Evolutionary conservation across 169 alveolate genomes (phyloP).

Genomic region (Plasmodium knowlesi): DNA sequence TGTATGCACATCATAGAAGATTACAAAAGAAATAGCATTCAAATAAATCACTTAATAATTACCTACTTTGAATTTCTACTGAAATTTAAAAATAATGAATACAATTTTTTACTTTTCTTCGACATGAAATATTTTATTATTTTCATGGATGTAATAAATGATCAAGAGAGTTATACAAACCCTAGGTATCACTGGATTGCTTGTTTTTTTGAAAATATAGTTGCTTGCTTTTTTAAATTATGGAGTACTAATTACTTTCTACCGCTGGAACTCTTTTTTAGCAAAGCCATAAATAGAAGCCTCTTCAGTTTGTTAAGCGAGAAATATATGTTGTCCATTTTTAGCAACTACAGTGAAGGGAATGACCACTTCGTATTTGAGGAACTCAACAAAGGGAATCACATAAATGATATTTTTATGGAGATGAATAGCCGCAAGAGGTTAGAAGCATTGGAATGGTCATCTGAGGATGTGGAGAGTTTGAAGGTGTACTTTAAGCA

Average conservation of each 20-base stretch:
- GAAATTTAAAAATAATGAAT: conserved; percentile 49
- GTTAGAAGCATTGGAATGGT: conserved; percentile 64
- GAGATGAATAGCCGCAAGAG: conserved; percentile 32
- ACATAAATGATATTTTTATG: conserved; percentile 46
- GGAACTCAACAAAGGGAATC: conserved; percentile 6
- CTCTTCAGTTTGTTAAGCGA: conserved; percentile 30
- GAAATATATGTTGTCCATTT: conserved; percentile 54
- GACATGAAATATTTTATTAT: conserved; percentile 58
- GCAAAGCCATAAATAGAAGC: conserved; percentile 37
- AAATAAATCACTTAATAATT: conserved; percentile 52
- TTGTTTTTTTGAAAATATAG: conserved; percentile 31
- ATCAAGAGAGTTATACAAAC: conserved; percentile 14
- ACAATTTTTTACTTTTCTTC: conserved; percentile 40
- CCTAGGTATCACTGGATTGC: conserved; percentile 50
- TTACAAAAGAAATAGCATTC: conserved; percentile 27
- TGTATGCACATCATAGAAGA: conserved; percentile 68
- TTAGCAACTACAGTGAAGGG: conserved; percentile 70
- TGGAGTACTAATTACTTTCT: conserved; percentile 47
- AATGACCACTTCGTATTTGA: conserved; percentile 35
- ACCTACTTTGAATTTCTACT: conserved; percentile 52
- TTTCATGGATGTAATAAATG: conserved; percentile 32
- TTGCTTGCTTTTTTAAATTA: conserved; percentile 41
- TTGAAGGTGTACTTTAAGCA: conserved; percentile 51
- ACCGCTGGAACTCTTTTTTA: conserved; percentile 27
- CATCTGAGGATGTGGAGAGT: conserved; percentile 37